These are phyloP conservation scores for Linderina pennispora DNA, from an alignment of 192 early-diverging fungal species.

Conservation along the genomic window DNA sequence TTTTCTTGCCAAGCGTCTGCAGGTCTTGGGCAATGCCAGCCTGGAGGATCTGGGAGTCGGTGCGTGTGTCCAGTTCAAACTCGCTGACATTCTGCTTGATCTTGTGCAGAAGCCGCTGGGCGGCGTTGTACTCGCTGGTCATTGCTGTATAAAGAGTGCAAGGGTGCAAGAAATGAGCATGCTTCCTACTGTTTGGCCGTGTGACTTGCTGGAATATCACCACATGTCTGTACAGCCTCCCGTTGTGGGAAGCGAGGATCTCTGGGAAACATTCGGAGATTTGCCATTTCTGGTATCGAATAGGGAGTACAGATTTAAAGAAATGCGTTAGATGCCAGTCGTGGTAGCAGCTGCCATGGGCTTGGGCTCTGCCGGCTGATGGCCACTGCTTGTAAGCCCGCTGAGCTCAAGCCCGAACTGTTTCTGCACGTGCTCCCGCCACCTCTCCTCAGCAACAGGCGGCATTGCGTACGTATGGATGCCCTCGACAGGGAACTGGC, in stretches of 20 bases:
- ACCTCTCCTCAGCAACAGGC: slow-evolving; percentile 31
- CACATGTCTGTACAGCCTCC: too few relatives aligned
- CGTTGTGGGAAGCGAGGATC: too few relatives aligned
- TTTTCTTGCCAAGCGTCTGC: slow-evolving; percentile 32
- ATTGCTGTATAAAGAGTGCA: slow-evolving; percentile 13
- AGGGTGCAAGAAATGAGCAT: too few relatives aligned
- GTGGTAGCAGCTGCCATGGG: too few relatives aligned
- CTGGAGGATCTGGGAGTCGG: slow-evolving; percentile 10
- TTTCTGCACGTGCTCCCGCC: slow-evolving; percentile 31
- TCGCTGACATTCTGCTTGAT: slow-evolving; percentile 40
- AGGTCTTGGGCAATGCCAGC: slow-evolving; percentile 31
- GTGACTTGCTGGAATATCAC: too few relatives aligned
- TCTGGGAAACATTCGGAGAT: too few relatives aligned
- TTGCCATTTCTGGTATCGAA: too few relatives aligned
- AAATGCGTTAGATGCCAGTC: too few relatives aligned
- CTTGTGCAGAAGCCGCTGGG: slow-evolving; percentile 44
- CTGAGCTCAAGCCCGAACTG: slow-evolving; percentile 34
- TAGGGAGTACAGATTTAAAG: too few relatives aligned
- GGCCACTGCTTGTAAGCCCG: neutral
- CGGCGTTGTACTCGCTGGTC: slow-evolving; percentile 48
- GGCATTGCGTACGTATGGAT: slow-evolving; percentile 68
- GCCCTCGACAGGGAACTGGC: slow-evolving; percentile 67
- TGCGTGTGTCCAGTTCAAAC: slow-evolving; percentile 23
- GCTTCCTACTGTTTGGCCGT: too few relatives aligned
- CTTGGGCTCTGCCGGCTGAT: neutral